Base-by-base conservation (phyloP, 441 rosid species). In the Corymbia calophylla region DNA sequence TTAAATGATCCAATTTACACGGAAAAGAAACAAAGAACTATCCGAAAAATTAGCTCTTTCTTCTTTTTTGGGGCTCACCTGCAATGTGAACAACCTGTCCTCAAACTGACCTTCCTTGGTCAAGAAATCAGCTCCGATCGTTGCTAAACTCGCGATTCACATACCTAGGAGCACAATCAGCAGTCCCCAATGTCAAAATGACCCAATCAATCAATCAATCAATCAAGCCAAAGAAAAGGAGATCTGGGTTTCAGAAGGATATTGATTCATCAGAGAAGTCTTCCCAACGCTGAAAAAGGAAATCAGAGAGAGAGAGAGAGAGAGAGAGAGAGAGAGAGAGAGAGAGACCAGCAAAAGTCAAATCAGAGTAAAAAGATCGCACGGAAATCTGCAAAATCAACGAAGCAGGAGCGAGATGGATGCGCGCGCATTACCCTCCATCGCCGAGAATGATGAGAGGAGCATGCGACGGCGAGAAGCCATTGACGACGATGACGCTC, bases 361-460 rank as follows among this genome's bases (percentile, higher is more conserved):
- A 77, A 77, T 77, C n/a, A 44, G 14, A 21, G 84, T n/a, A 39
- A 39, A 12, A 66, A 39, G 51, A 44, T 77, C n/a, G 51, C 51
- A 77, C 84, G 6, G 51, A 23, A 44, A 47, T 44, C 51, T 23
- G 84, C 18, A 77, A 39, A 17, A 77, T 77, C 84, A 77, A 39
- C 7, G 16, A 77, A 77, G 51, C 84, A 44, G 3, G 15, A 77
- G 62, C 62, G 29, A 56, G 62, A 56, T 0, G 62, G 62, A 56
- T 29, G 15, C 5, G 10, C 17, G n/a, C 9, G 84, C 84, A 77
- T 88, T 35, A 88, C 89, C 89, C 89, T 60, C 89, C 68, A 9
- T 88, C 85, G 31, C 89, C 89, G 19, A 88, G 51, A 25, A 88
- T 88, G 60, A 88, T 88, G 44, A 88, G 84, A 88, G 89, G 82